phyloP scores from a whole-genome alignment of 352 stramenopile species.

The Phytophthora litchii region DNA sequence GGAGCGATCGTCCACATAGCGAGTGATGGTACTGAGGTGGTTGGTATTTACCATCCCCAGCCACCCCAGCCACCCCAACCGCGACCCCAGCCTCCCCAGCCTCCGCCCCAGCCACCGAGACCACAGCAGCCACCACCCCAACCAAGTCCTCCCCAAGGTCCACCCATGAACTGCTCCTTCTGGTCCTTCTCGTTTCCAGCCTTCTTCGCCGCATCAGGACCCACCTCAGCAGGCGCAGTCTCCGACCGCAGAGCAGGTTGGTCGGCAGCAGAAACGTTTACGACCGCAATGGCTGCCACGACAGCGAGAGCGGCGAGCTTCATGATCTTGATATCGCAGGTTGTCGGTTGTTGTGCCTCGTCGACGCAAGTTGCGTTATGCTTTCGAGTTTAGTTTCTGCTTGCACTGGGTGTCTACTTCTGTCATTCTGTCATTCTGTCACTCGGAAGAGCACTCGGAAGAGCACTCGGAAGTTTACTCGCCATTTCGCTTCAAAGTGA shows the following conservation, averaged over 20 bases:
- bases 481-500: too few relatives aligned
- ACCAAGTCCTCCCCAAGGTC: slow-evolving; percentile 7
- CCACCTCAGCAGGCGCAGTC: slow-evolving; percentile 1
- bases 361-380: slow-evolving; percentile 22
- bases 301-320: slow-evolving; percentile 19
- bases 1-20: background rate
- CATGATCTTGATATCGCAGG: slow-evolving; percentile 11
- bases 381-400: background rate
- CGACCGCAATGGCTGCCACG: slow-evolving; percentile 16
- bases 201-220: background rate
- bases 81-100: background rate
- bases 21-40: background rate
- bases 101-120: slow-evolving; percentile 2
- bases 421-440: background rate
- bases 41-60: background rate
- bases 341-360: background rate
- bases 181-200: slow-evolving; percentile 11
- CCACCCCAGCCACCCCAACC: background rate
- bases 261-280: slow-evolving; percentile 23
- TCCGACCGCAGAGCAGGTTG: slow-evolving; percentile 15
- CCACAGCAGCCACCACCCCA: slow-evolving; percentile 12
- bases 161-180: slow-evolving; percentile 18
- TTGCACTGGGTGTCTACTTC: background rate
- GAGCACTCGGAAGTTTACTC: too few relatives aligned
- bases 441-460: too few relatives aligned